These are phyloP conservation scores for Croton setiger DNA, from an alignment of 441 rosid genomes.

Conservation along the genomic window DNA sequence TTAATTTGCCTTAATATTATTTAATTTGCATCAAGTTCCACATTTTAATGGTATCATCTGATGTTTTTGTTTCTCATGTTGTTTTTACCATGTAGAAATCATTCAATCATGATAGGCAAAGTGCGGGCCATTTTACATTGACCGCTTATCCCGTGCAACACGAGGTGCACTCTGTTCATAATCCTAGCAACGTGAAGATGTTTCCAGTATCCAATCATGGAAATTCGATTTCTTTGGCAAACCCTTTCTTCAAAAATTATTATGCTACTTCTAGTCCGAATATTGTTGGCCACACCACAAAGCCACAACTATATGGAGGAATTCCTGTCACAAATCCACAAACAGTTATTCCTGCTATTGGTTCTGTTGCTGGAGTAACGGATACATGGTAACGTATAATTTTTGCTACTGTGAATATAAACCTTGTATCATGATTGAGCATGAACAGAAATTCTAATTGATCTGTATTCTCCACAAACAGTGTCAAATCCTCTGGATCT, in stretches of 20 bases:
- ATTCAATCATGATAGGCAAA: slow-evolving; percentile 33
- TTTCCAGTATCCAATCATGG: slow-evolving; percentile 36
- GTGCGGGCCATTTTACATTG: slow-evolving; percentile 32
- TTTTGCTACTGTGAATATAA: slow-evolving; percentile 6
- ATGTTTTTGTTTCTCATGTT: slow-evolving; percentile 16
- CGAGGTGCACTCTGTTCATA: slow-evolving; percentile 30
- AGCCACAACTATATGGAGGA: slow-evolving; percentile 46
- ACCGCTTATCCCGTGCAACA: slow-evolving; percentile 34
- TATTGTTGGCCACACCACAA: slow-evolving; percentile 20
- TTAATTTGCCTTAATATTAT: neutral
- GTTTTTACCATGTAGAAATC: slow-evolving; percentile 31
- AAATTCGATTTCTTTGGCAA: slow-evolving; percentile 24
- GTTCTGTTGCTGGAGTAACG: slow-evolving; percentile 31
- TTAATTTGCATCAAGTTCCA: neutral
- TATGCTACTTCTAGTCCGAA: slow-evolving; percentile 28
- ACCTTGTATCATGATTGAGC: neutral
- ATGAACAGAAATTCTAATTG: slow-evolving; percentile 9
- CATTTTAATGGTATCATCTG: slow-evolving; percentile 11
- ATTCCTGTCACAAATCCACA: slow-evolving; percentile 39
- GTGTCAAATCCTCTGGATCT: slow-evolving; percentile 31
- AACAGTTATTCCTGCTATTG: slow-evolving; percentile 28
- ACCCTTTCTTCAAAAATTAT: slow-evolving; percentile 33
- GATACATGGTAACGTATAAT: slow-evolving; percentile 40
- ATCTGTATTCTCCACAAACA: slow-evolving; percentile 25
- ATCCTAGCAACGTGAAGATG: slow-evolving; percentile 33